phyloP scores from a whole-genome alignment of 2,329 filamentous ascomycete genomes.

The Curvularia hawaiiensis region DNA sequence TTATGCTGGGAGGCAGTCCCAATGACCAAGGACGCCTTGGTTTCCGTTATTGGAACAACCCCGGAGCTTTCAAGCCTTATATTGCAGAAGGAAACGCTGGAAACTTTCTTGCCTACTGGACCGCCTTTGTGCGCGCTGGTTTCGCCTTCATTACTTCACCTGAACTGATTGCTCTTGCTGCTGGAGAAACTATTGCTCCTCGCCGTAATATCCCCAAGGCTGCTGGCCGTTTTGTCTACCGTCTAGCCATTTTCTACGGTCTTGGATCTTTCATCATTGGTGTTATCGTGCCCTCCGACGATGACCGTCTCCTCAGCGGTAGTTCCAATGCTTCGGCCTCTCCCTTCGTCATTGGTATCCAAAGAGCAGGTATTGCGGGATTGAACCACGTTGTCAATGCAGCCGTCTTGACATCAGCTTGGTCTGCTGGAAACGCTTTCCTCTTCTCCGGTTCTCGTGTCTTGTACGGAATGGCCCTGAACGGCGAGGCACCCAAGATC shows the following conservation, averaged over 20 bases:
- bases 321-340: slow-evolving; percentile 43
- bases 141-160: slow-evolving; percentile 49
- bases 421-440: slow-evolving; percentile 72
- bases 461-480: slow-evolving; percentile 56
- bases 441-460: slow-evolving; percentile 61
- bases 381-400: slow-evolving; percentile 78
- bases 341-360: slow-evolving; percentile 68
- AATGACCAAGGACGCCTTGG: slow-evolving; percentile 52
- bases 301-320: slow-evolving; percentile 51
- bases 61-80: slow-evolving; percentile 59
- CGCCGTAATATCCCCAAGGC: slow-evolving; percentile 58
- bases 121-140: slow-evolving; percentile 59
- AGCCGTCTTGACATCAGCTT: slow-evolving; percentile 73
- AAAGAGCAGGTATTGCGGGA: slow-evolving; percentile 68
- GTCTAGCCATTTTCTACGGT: slow-evolving; percentile 62
- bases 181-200: slow-evolving; percentile 43
- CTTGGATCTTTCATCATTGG: slow-evolving; percentile 62
- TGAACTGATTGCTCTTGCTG: slow-evolving; percentile 42
- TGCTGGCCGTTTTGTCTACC: slow-evolving; percentile 58
- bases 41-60: slow-evolving; percentile 71
- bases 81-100: slow-evolving; percentile 62
- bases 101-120: slow-evolving; percentile 65
- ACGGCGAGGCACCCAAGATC: slow-evolving; percentile 58
- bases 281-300: slow-evolving; percentile 62
- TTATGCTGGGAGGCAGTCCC: slow-evolving; percentile 44